phyloP scores from a whole-genome alignment of 176 grass and related monocot species.

The Oryza rufipogon region DNA sequence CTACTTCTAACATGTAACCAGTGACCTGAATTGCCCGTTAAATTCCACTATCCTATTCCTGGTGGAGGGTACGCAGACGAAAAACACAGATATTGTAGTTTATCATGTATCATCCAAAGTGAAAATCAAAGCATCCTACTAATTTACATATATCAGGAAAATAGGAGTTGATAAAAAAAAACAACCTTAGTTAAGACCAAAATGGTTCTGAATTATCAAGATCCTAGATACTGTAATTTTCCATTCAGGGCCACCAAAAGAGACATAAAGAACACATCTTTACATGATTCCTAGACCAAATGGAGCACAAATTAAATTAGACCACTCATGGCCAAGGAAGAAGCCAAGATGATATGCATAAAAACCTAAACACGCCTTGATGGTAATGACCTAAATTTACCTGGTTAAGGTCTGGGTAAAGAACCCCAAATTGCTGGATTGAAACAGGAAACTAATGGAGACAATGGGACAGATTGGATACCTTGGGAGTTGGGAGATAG shows the following conservation, averaged over 20 bases:
- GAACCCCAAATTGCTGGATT: conserved; percentile 6
- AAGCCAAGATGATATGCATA: neutral
- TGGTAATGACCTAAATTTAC: too few relatives aligned
- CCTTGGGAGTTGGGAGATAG: too few relatives aligned
- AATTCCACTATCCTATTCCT: neutral
- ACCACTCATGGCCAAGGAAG: neutral
- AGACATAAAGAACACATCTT: neutral
- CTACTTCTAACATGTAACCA: neutral
- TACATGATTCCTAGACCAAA: neutral
- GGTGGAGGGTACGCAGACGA: neutral
- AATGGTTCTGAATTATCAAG: neutral
- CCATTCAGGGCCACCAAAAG: neutral
- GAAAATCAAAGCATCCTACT: neutral
- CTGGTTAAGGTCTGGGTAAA: neutral
- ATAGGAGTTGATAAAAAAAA: neutral
- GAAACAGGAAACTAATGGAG: conserved; percentile 3
- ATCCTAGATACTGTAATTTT: neutral
- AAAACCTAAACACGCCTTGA: neutral
- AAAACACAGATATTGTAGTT: neutral
- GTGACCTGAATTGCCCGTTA: neutral
- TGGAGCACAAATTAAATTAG: neutral
- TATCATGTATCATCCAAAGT: neutral
- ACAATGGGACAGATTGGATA: neutral
- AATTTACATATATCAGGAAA: neutral
- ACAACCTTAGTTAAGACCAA: neutral